phyloP scores from a whole-genome alignment of 177 flowering plant genomes.

The Tripterygium wilfordii region DNA sequence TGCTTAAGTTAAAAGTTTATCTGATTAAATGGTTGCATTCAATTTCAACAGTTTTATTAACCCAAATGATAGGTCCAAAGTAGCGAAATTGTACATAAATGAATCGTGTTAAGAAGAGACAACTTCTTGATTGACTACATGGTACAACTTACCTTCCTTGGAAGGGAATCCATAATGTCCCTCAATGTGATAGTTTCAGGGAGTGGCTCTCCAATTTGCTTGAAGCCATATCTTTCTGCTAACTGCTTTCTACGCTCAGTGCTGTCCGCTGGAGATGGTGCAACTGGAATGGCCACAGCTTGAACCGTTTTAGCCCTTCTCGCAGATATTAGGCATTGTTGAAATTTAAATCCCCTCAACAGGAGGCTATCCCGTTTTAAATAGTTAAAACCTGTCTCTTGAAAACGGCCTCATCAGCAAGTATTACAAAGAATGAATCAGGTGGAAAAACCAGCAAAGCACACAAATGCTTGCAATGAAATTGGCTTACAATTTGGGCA shows the following conservation, averaged over 20 bases:
- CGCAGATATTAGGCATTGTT: constrained; percentile 13
- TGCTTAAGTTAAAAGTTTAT: no score
- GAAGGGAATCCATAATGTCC: constrained; percentile 66
- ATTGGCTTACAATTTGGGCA: no score
- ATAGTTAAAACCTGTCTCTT: constrained; percentile 36
- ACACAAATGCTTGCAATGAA: no score
- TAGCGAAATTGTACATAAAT: no score
- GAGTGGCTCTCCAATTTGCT: constrained; percentile 83
- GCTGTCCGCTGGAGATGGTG: constrained; percentile 41
- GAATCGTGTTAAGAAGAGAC: no score
- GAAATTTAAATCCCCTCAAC: constrained; percentile 15
- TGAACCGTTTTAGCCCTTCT: constrained; percentile 20
- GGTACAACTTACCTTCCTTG: constrained; percentile 73
- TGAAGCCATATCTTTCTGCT: constrained; percentile 73
- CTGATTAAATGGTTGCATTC: no score
- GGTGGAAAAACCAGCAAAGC: no score
- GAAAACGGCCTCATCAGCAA: constrained; percentile 5
- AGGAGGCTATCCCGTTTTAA: constrained; percentile 31
- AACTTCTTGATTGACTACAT: no score
- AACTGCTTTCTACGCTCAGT: constrained; percentile 54
- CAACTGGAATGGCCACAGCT: constrained; percentile 58
- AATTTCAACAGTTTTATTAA: no score
- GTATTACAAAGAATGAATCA: no score
- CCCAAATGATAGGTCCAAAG: no score
- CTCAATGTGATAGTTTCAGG: constrained; percentile 66